Conservation (phyloP, 2,329 filamentous ascomycete genomes). For the Cryoendolithus antarcticus region DNA sequence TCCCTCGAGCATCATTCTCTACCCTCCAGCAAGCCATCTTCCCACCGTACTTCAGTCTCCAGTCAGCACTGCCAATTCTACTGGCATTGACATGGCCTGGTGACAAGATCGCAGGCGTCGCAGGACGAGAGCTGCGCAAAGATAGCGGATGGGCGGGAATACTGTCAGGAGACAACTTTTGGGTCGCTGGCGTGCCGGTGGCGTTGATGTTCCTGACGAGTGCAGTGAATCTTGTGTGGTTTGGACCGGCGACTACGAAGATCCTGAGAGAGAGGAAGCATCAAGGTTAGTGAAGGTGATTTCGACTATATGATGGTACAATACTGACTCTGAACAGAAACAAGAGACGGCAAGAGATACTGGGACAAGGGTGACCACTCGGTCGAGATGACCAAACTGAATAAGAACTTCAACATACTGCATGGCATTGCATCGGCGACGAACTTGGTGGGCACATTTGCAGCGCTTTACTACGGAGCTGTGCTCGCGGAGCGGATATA, state of each 20-base stretch:
- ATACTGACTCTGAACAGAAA: constrained; percentile 40
- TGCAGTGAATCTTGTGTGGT: constrained; percentile 54
- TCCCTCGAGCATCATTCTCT: constrained; percentile 70
- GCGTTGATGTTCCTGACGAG: constrained; percentile 58
- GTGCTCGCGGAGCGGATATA: constrained; percentile 52
- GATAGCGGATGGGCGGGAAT: constrained; percentile 26
- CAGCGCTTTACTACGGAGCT: constrained; percentile 65
- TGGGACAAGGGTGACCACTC: constrained; percentile 70
- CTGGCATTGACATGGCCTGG: constrained; percentile 72
- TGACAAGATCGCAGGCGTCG: constrained; percentile 24
- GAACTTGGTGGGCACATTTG: constrained; percentile 59
- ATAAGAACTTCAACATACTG: constrained; percentile 63
- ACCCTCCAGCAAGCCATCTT: constrained; percentile 73
- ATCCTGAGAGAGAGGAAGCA: constrained; percentile 64
- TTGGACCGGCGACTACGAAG: constrained; percentile 64
- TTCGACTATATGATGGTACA: neutral
- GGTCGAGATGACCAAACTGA: constrained; percentile 68
- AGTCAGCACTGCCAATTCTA: constrained; percentile 60
- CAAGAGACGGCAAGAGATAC: constrained; percentile 77
- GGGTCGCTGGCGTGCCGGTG: constrained; percentile 56
- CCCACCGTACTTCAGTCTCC: constrained; percentile 77
- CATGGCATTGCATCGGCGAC: constrained; percentile 73
- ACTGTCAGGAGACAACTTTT: constrained; percentile 48
- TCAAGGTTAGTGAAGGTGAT: constrained; percentile 49
- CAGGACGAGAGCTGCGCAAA: constrained; percentile 11